Base-by-base conservation (phyloP, 164 flowering plant genomes). In the Buxus sempervirens region DNA sequence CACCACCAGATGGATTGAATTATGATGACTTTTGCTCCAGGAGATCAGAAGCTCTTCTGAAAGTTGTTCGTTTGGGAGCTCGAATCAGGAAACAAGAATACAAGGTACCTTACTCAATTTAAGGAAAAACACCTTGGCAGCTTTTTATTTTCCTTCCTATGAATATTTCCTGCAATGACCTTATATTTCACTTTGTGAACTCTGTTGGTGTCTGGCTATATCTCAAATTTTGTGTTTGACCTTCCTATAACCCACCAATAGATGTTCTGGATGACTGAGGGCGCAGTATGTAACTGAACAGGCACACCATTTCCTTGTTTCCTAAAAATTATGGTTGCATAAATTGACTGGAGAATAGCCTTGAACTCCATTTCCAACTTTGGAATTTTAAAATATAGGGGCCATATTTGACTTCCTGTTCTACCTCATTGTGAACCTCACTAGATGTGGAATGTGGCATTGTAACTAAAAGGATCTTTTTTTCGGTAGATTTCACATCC, bases 1-100 rank as follows among this genome's bases (percentile, higher is more conserved):
- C 91, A 19, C 96, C 99, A 36, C 99, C 99, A 25, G 99, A 93
- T 84, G 95, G 88, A 18, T 70, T 96, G 68, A 82, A 70, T 61
- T 96, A 90, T 71, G 94, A 89, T 49, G 95, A 86, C 9, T 96
- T 93, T 64, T 74, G 77, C 71, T 69, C 84, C 10, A 87, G 68
- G 84, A 78, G 99, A 80, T 90, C 99, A 62, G 95, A 84, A 24
- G 86, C 96, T 68, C 81, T 96, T 70, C 69, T 96, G 32, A 88
- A 85, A 76, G 77, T 83, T 75, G 82, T 96, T 32, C 86, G 85
- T 15, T 23, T 53, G 19, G 98, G 99, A 26, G 84, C 95, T 57
- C 69, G 82, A 68, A 74, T 86, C 4, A 82, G 63, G 76, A 92
- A 81, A 74, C 75, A 72, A 60, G 94, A 85, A 14, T 20, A 66